Evolutionary conservation across 805 yeast genomes (phyloP), one percentile per base, ranked within the genome.

Genomic region (Brettanomyces bruxellensis): DNA sequence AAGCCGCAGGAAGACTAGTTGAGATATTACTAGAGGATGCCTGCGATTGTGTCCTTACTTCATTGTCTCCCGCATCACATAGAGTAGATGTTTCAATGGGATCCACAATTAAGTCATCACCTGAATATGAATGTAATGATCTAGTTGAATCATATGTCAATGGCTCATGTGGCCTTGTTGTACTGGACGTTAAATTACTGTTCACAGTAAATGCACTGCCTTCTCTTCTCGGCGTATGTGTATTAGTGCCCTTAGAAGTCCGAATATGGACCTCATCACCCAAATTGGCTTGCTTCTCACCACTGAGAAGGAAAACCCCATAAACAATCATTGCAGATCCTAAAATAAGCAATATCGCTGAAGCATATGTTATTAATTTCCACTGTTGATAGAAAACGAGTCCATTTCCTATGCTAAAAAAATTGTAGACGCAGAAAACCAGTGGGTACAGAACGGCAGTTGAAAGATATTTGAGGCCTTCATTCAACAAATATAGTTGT

Each of bases 401-500:
- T 14, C 85, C 81, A 62, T 86, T 86, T 50, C 78, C 67, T 34
- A 81, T 75, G 52, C 84, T 83, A 48, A 76, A 70, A 43, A 86
- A 66, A 66, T 86, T 89, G 69, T 84, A 88, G 40, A 86, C 78
- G 63, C 93, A 83, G 61, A 89, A 89, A 34, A 89, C 85, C 51
- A 89, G 67, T 1, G 96, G 96, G 58, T 88, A 89, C 32, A 89
- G 69, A 14, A 87, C 73, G 2, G 91, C 79, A 0, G 96, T 86
- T 45, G 88, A 80, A 38, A 82, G 73, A 48, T 73, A 73, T 43
- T 79, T 72, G 46, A 88, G 70, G 0, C 95, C 95, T 55, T 76
- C 70, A 64, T 88, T 88, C 49, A 89, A 72, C 37, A 86, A 78
- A 48, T 75, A 79, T 45, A 88, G 71, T 59, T 88, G 96, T 12